phyloP scores from a whole-genome alignment of 208 protist species.

The Trypanosoma platydactyli region DNA sequence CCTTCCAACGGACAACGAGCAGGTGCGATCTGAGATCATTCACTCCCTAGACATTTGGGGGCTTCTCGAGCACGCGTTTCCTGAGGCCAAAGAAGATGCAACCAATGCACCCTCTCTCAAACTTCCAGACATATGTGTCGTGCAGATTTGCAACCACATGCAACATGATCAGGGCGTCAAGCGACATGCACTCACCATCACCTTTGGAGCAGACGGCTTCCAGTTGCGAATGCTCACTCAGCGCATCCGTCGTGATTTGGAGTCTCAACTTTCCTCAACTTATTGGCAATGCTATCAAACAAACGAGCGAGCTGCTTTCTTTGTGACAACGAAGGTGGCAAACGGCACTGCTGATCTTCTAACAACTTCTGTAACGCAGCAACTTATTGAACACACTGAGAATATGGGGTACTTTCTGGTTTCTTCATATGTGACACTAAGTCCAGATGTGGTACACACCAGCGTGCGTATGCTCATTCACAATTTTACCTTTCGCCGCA shows the following conservation, averaged over 20 bases:
- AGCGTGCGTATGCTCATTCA: conserved; percentile 88
- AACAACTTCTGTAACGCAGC: conserved; percentile 83
- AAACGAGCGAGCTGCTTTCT: conserved; percentile 82
- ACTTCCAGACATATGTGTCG: conserved; percentile 81
- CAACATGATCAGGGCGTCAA: conserved; percentile 88
- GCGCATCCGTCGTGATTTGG: conserved; percentile 71
- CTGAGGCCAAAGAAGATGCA: conserved; percentile 17
- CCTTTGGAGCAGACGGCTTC: conserved; percentile 83
- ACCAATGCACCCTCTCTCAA: conserved; percentile 21
- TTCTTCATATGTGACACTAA: conserved; percentile 81
- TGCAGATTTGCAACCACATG: conserved; percentile 86
- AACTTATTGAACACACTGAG: conserved; percentile 82
- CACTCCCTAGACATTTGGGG: conserved; percentile 66
- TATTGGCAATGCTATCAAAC: conserved; percentile 92
- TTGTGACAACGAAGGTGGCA: conserved; percentile 84
- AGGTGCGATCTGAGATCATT: conserved; percentile 67
- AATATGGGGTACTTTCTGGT: conserved; percentile 72
- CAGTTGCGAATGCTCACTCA: conserved; percentile 67
- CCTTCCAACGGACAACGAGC: conserved; percentile 64
- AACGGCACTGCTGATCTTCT: conserved; percentile 85
- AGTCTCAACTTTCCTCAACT: conserved; percentile 76
- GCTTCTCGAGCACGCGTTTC: conserved; percentile 72
- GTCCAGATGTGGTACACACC: conserved; percentile 83
- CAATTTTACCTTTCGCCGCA: conserved; percentile 82
- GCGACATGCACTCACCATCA: conserved; percentile 88